Percentiles rank a stretch among this genome's conserved stretches.
phyloP scores from a whole-genome alignment of 176 grass and related monocot genomes.

The Carex myosuroides region DNA sequence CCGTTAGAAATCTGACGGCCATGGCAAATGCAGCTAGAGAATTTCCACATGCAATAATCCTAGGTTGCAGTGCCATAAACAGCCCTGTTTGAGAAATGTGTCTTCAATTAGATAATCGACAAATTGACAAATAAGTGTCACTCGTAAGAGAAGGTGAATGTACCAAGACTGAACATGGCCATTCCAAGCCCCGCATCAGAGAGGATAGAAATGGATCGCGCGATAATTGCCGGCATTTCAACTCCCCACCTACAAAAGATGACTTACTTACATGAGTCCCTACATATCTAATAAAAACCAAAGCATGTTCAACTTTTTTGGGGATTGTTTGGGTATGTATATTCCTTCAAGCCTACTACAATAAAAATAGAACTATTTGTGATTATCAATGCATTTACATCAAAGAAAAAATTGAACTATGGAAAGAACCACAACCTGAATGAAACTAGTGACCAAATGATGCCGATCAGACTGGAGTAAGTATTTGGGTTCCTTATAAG shows the following conservation, averaged over 20 bases:
- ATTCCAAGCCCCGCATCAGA: constrained; percentile 90
- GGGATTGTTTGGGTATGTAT: background rate
- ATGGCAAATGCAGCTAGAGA: constrained; percentile 40
- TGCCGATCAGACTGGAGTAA: constrained; percentile 76
- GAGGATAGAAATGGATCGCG: constrained; percentile 64
- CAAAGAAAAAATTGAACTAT: background rate
- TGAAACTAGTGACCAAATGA: constrained; percentile 88
- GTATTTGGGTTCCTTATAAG: constrained; percentile 91
- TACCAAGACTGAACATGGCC: constrained; percentile 97
- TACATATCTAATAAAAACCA: background rate
- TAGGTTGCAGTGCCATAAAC: constrained; percentile 51
- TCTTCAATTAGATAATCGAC: background rate
- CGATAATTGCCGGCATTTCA: constrained; percentile 85
- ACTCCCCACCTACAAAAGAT: constrained; percentile 48
- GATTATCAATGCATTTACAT: background rate
- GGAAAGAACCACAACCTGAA: constrained; percentile 45
- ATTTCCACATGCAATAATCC: constrained; percentile 50
- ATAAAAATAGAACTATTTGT: background rate
- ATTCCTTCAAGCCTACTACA: background rate
- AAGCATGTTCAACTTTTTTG: background rate
- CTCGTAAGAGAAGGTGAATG: background rate
- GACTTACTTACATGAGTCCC: background rate
- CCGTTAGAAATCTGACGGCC: constrained; percentile 39
- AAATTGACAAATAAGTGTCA: background rate
- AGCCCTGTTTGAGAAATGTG: constrained; percentile 22